Conservation (phyloP, 176 grass and related monocot genomes). For the Hordeum marinum region DNA sequence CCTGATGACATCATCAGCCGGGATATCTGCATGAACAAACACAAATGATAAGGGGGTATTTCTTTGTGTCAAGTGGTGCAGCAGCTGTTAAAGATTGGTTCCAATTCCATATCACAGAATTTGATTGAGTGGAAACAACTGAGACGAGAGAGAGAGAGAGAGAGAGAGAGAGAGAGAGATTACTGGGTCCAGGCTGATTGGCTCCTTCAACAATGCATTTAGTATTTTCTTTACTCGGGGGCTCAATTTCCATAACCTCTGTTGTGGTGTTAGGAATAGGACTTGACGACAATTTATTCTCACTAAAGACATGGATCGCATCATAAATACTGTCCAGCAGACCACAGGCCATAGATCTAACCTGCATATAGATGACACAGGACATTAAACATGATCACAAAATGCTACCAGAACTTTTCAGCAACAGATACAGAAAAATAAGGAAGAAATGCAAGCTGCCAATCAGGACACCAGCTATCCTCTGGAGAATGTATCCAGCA, state of each 20-base stretch:
- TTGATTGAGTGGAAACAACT: not conserved
- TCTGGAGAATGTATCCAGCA: not conserved
- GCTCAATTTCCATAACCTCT: slow-evolving; percentile 70
- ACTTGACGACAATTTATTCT: slow-evolving; percentile 45
- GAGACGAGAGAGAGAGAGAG: not conserved
- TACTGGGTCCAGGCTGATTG: slow-evolving; percentile 17
- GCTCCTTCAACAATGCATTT: slow-evolving; percentile 19
- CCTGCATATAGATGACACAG: slow-evolving; percentile 49
- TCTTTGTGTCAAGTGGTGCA: not conserved
- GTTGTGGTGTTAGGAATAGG: slow-evolving; percentile 46
- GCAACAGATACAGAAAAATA: not conserved
- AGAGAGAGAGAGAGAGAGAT: not conserved
- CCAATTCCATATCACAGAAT: not conserved
- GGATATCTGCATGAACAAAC: slow-evolving; percentile 38
- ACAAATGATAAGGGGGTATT: slow-evolving; percentile 13
- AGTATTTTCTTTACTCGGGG: slow-evolving; percentile 51
- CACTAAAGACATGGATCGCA: slow-evolving; percentile 53
- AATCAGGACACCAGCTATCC: not conserved
- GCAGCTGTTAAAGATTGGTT: not conserved
- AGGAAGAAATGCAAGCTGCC: not conserved
- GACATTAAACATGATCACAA: slow-evolving; percentile 22
- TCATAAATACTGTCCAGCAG: slow-evolving; percentile 83
- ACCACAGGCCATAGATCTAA: slow-evolving; percentile 71
- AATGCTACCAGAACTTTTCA: slow-evolving; percentile 6
- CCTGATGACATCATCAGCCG: slow-evolving; percentile 57